Base-by-base conservation (phyloP, 352 stramenopile genomes). In the Phytophthora ohioensis region DNA sequence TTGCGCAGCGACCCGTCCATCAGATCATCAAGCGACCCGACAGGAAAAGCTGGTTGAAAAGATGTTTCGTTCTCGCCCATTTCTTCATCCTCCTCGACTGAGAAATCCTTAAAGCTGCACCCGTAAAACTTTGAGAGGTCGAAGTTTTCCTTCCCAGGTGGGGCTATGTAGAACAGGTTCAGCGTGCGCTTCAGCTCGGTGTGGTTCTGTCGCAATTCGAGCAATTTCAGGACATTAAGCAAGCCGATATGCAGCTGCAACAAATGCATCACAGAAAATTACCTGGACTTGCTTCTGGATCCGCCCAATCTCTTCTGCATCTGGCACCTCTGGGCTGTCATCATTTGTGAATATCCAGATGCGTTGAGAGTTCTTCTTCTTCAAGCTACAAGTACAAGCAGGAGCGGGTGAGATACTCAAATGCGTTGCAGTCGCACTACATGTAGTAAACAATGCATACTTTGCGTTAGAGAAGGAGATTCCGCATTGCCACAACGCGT, bases 281-380 rank as follows among this genome's bases (percentile, higher is more conserved):
- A 87, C 82, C 80, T 91, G 87, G 5, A 91, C 75, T 78, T 95
- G 88, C 67, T 93, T 92, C 58, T 90, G 80, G 49, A 93, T 71
- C 15, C 85, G 85, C 2, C 73, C 73, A 12, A 72, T 59, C 69
- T 95, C 88, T 56, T 93, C 84, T 6, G 60, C 67, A 36, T 92
- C 83, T n/a, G 79, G 73, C 3, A 71, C 57, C 6, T 71, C 47
- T 7, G 81, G 82, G 17, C 56, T 71, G 64, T 95, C 88, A 71
- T 94, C 82, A 62, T 95, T 94, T 32, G 88, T 95, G 62, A 95
- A 93, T 56, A 94, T 82, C 88, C 88, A 95, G 34, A 94, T 82
- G n/a, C 85, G 86, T 65, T 95, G 86, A 34, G 82, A 86, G 65
- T 95, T 87, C 62, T 92, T 91, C 71, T 93, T 92, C 68, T 93